phyloP scores from a whole-genome alignment of 1,139 yeast species.

The Hanseniaspora sp. region DNA sequence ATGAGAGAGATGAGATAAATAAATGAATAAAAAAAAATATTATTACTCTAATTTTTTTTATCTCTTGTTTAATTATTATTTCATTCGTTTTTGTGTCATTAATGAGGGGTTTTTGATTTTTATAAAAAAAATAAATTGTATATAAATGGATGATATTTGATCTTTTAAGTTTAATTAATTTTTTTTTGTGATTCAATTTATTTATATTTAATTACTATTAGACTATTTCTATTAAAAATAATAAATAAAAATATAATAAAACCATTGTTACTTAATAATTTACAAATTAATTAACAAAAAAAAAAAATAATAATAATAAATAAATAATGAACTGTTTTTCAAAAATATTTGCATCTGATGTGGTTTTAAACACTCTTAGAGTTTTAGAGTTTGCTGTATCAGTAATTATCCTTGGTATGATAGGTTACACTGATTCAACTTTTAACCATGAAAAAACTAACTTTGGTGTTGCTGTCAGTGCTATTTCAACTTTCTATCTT shows the following conservation, averaged over 20 bases:
- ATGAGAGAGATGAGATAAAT: too few species aligned
- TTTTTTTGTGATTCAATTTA: too few species aligned
- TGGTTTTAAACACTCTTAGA: conserved; percentile 4
- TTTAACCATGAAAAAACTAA: conserved; percentile 22
- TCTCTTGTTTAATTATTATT: too few species aligned
- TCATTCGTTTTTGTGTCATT: too few species aligned
- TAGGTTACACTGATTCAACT: conserved; percentile 21
- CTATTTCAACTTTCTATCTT: conserved; percentile 22
- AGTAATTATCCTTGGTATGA: conserved; percentile 23
- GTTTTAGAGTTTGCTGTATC: conserved; percentile 21
- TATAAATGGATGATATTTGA: too few species aligned
- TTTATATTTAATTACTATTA: too few species aligned
- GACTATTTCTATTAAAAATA: too few species aligned
- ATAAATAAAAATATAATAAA: not conserved
- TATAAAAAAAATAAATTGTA: too few species aligned
- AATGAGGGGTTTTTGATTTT: too few species aligned
- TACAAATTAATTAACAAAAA: not conserved
- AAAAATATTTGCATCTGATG: not conserved
- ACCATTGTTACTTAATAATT: not conserved
- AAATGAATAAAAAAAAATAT: too few species aligned
- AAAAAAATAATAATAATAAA: not conserved
- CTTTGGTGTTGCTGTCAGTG: conserved; percentile 24
- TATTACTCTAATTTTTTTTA: too few species aligned
- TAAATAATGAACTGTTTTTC: not conserved
- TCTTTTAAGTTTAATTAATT: too few species aligned